These are phyloP conservation scores for Exophiala oligosperma DNA, from an alignment of 2,329 filamentous ascomycete species.

Conservation along the genomic window DNA sequence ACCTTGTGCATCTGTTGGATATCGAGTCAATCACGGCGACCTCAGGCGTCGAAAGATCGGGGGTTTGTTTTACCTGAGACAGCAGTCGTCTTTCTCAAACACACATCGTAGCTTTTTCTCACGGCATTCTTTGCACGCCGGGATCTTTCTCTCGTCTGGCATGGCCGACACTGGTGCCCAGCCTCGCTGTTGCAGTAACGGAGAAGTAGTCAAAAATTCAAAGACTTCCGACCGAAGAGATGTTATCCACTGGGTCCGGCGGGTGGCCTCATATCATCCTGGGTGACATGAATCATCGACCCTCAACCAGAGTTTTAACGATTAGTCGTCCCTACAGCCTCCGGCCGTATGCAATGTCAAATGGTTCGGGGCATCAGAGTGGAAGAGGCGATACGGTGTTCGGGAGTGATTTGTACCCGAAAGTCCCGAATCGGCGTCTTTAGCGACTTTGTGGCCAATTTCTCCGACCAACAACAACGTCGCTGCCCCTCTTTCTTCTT, in stretches of 20 bases:
- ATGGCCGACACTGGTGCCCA: neutral
- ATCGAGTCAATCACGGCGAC: neutral
- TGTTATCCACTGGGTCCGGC: neutral
- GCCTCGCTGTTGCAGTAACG: neutral
- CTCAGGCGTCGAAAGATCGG: neutral
- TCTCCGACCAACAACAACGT: neutral
- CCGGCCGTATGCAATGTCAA: neutral
- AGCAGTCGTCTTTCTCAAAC: conserved; percentile 6
- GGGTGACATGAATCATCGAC: too few relatives aligned
- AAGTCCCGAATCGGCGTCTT: neutral
- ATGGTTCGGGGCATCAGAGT: neutral
- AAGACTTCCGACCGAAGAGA: neutral
- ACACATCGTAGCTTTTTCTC: conserved; percentile 20
- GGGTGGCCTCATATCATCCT: neutral
- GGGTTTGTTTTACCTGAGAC: conserved; percentile 4
- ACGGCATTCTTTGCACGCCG: conserved; percentile 15
- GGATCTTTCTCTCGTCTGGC: conserved; percentile 16
- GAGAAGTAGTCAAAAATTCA: neutral
- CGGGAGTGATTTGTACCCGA: conserved; percentile 1
- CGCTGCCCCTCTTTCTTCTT: neutral
- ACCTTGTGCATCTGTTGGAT: conserved; percentile 8
- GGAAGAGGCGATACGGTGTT: neutral
- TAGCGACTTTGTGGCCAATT: neutral
- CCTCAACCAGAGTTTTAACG: neutral
- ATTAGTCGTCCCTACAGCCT: neutral